Percentiles rank a stretch among this genome's conserved stretches.
phyloP scores from a whole-genome alignment of 1,284 basidiomycete genomes.

The Apiotrichum montevideense region DNA sequence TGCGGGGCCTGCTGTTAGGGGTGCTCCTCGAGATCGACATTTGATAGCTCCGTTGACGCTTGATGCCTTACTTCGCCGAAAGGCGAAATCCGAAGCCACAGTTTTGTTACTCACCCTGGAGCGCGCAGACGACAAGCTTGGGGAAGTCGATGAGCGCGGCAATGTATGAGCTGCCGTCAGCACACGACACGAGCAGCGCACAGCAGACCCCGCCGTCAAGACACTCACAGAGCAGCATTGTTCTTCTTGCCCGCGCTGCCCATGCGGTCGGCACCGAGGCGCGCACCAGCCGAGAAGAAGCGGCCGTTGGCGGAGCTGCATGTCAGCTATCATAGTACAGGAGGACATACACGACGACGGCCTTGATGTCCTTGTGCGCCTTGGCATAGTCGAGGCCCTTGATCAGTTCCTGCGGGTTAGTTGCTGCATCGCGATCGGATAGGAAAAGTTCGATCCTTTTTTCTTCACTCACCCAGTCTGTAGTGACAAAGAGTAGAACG shows the following conservation, averaged over 20 bases:
- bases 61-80: no score
- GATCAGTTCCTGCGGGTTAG: constrained; percentile 11
- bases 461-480: no score
- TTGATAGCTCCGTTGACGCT: no score
- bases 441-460: no score
- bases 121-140: constrained; percentile 13
- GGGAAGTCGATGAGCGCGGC: constrained; percentile 17
- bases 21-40: no score
- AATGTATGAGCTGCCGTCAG: constrained; percentile 12
- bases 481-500: no score
- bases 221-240: neutral
- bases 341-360: constrained; percentile 14
- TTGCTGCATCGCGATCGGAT: no score
- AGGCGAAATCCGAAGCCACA: no score
- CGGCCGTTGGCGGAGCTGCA: constrained; percentile 13
- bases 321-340: neutral
- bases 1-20: constrained; percentile 11
- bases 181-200: no score
- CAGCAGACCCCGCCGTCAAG: no score
- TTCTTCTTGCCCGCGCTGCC: neutral
- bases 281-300: constrained; percentile 16
- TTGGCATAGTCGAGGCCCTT: constrained; percentile 16
- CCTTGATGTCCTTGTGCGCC: constrained; percentile 10
- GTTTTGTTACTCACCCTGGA: constrained; percentile 7
- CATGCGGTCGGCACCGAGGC: constrained; percentile 10